Evolutionary conservation across 139 green algal species (phyloP), one percentile per base, ranked within the genome.

Genomic region (Chlorella sp.): DNA sequence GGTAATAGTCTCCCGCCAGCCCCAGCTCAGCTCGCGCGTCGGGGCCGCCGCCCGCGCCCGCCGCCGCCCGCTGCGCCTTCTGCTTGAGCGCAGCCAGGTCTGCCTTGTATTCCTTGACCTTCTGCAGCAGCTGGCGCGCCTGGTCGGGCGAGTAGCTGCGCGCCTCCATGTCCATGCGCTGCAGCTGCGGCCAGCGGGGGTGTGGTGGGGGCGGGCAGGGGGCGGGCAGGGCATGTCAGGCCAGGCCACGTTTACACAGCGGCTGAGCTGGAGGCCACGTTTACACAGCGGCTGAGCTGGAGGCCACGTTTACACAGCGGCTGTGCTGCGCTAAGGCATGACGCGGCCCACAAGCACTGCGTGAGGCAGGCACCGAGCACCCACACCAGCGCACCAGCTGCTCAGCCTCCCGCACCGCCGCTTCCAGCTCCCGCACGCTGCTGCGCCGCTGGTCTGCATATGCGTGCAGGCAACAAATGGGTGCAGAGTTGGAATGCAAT

Each of bases 81-180:
- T 64, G 72, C 40, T 86, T 92, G 9, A 98, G 90, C 34, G 91
- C 91, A 0, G 84, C 80, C 67, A 98, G 86, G 81, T 98, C 96
- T 28, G 90, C 91, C 84, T 96, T 95, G 89, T 98, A 99, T 56
- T 98, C 96, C 80, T 95, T 95, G 8, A 97, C 89, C 76, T 98
- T 97, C 19, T 83, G 78, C 41, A 96, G 82, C 51, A 98, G 84
- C 24, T 87, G 48, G 5, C 88, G 86, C 16, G 91, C 93, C 46
- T 92, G 84, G 30, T 94, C 91, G 11, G 91, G 84, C 4, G 94
- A 86, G 67, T 97, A 87, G 87, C 91, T 97, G 43, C 96, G 90
- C 2, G 96, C 96, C 86, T 99, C 96, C 92, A 99, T 96, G 79
- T 99, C 96, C 94, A 99, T 96, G 30, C 95, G 90, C 85, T 98